Evolutionary conservation across 2,329 filamentous ascomycete genomes (phyloP).

Genomic region (Fusarium penzigii): DNA sequence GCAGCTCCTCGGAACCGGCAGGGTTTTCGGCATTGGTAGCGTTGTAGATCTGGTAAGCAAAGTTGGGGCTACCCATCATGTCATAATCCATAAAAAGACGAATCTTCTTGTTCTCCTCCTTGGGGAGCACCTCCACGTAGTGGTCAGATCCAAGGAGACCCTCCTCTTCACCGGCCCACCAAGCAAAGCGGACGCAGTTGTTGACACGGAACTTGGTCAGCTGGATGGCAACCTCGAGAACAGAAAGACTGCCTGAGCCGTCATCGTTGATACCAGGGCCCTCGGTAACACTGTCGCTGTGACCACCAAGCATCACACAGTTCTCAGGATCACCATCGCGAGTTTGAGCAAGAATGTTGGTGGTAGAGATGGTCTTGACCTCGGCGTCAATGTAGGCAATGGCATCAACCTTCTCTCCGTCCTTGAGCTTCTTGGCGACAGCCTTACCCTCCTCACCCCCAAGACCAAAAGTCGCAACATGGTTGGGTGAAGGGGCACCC

Average conservation of each 20-base stretch:
- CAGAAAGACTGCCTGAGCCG: constrained; percentile 64
- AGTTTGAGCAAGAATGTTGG: constrained; percentile 66
- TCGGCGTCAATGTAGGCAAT: constrained; percentile 62
- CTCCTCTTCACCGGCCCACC: constrained; percentile 70
- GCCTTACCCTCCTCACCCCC: constrained; percentile 59
- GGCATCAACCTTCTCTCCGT: constrained; percentile 50
- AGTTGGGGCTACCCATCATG: constrained; percentile 69
- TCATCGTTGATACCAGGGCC: constrained; percentile 79
- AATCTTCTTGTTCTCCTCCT: constrained; percentile 62
- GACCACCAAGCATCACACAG: constrained; percentile 65
- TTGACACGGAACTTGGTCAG: constrained; percentile 58
- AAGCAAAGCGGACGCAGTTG: constrained; percentile 68
- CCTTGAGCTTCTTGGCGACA: constrained; percentile 54
- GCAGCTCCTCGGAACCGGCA: constrained; percentile 67
- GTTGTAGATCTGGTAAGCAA: constrained; percentile 68
- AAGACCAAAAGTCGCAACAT: constrained; percentile 70
- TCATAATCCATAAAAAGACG: constrained; percentile 71
- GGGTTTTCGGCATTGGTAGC: constrained; percentile 72
- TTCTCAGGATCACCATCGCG: constrained; percentile 59
- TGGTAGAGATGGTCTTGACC: constrained; percentile 54
- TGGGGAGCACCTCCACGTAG: constrained; percentile 56
- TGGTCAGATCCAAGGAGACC: constrained; percentile 64
- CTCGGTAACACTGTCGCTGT: constrained; percentile 63
- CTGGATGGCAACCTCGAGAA: constrained; percentile 64
- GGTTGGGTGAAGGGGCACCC: constrained; percentile 57